These are phyloP conservation scores for Neobulgaria alba DNA, from an alignment of 2,329 filamentous ascomycete species.

Conservation along the genomic window DNA sequence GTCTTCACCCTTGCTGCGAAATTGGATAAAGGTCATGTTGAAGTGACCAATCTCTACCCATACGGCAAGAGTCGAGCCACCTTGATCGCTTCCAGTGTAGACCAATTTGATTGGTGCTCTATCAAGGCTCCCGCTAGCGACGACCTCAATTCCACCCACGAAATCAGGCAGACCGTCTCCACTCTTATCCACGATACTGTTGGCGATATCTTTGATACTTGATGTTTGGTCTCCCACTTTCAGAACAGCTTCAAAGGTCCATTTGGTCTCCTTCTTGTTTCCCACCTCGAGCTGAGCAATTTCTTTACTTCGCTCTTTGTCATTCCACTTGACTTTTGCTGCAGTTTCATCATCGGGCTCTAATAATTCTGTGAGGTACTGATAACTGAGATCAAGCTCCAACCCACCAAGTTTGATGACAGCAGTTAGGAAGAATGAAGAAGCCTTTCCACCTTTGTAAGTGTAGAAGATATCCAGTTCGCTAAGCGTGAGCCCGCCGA, in stretches of 20 bases:
- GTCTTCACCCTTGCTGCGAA: neutral
- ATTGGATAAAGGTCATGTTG: constrained; percentile 5
- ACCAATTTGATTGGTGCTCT: constrained; percentile 1
- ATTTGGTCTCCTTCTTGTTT: no score
- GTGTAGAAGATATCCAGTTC: neutral
- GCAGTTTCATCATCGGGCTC: no score
- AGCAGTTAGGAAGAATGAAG: neutral
- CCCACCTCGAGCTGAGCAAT: no score
- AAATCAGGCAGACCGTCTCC: constrained; percentile 1
- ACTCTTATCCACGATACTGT: constrained; percentile 1
- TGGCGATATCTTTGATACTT: constrained; percentile 1
- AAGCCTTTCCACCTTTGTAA: neutral
- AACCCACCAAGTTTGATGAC: constrained; percentile 2
- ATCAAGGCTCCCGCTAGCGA: neutral
- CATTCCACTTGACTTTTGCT: no score
- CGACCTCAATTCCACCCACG: neutral
- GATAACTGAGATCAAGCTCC: constrained; percentile 7
- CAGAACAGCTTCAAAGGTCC: constrained; percentile 3
- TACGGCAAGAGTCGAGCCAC: neutral
- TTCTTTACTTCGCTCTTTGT: no score
- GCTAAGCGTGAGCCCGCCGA: constrained; percentile 1
- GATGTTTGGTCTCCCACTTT: neutral
- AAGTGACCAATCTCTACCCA: constrained; percentile 1
- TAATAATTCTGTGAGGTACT: no score
- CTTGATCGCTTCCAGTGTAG: neutral